Evolutionary conservation across 1,284 basidiomycete genomes (phyloP).

Genomic region (Tausonia pullulans): DNA sequence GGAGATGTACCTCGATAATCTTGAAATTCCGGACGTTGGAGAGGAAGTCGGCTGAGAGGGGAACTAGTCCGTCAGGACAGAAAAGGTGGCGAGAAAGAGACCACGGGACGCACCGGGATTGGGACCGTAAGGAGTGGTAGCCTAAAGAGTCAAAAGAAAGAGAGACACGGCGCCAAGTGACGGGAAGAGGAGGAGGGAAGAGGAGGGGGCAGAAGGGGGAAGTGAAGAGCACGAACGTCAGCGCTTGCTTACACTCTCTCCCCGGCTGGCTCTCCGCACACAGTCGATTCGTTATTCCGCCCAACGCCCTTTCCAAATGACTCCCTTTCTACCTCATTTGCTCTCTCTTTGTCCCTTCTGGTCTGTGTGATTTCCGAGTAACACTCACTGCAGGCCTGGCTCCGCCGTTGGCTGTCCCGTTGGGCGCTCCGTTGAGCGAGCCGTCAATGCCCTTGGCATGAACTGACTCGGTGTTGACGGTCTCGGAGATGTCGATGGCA

Average conservation of each 20-base stretch:
- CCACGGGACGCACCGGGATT: not conserved
- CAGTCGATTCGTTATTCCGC: not conserved
- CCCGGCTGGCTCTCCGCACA: not conserved
- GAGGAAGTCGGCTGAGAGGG: constrained; percentile 16
- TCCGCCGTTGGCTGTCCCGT: not conserved
- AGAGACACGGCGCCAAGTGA: not conserved
- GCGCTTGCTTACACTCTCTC: not conserved
- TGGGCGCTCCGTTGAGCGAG: not conserved
- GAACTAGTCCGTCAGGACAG: not conserved
- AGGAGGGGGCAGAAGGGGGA: not conserved
- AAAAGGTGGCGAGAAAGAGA: not conserved
- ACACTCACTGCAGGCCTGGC: constrained; percentile 2
- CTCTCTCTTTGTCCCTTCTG: not conserved
- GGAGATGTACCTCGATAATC: not conserved
- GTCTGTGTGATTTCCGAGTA: not conserved
- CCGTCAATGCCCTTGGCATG: not conserved
- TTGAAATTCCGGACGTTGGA: constrained; percentile 16
- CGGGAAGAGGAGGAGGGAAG: not conserved
- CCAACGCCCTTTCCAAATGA: not conserved
- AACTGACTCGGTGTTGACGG: constrained; percentile 3
- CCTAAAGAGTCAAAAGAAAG: not conserved
- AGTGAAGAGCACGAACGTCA: not conserved
- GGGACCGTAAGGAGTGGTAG: constrained; percentile 6
- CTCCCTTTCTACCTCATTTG: not conserved
- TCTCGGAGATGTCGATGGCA: constrained; percentile 13